Percentiles rank a stretch among this genome's conserved stretches.
Conservation (phyloP, 164 flowering plant genomes). For the Kalanchoe fedtschenkoi region DNA sequence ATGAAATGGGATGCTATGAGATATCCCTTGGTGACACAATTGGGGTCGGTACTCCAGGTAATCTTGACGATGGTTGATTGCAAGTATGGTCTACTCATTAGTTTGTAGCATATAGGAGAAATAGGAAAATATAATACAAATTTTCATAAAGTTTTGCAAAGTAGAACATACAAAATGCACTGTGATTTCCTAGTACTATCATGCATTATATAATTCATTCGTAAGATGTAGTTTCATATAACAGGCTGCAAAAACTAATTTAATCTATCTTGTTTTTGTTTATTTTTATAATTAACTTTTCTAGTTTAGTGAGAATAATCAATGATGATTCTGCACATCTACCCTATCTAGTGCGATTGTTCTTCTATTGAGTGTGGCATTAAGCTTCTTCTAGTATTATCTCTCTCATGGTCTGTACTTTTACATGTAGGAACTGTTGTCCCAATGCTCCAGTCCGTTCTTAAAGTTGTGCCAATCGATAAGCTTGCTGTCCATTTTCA, state of each 20-base stretch:
- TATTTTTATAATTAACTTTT: neutral
- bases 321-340: neutral
- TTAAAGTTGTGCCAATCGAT: conserved; percentile 61
- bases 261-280: neutral
- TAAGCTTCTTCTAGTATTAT: neutral
- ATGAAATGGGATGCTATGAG: conserved; percentile 86
- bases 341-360: neutral
- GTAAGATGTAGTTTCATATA: neutral
- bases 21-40: conserved; percentile 94
- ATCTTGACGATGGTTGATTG: conserved; percentile 4
- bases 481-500: conserved; percentile 96
- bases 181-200: too few relatives aligned
- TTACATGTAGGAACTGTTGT: conserved; percentile 52
- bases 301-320: neutral
- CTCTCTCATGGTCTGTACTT: neutral
- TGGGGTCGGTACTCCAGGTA: conserved; percentile 98
- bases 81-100: neutral
- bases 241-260: neutral
- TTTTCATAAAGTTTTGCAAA: neutral
- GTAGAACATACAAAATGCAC: neutral
- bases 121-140: neutral
- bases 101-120: neutral
- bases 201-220: too few relatives aligned
- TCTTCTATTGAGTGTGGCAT: neutral
- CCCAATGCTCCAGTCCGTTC: conserved; percentile 88